Evolutionary conservation across 164 flowering plant species (phyloP).

Genomic region (Magnolia sinica): DNA sequence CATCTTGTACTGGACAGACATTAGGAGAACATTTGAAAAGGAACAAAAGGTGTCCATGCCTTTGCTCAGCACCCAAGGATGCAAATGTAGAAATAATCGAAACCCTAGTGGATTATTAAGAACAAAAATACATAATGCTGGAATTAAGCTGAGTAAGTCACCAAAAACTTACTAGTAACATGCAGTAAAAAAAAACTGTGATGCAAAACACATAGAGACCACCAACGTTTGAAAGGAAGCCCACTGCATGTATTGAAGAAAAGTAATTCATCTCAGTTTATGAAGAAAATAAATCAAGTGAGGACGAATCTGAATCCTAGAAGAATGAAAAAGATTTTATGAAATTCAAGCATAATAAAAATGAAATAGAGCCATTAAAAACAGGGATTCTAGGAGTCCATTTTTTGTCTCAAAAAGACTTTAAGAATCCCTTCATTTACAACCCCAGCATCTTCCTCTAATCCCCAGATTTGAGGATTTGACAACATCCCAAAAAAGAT

Average conservation of each 20-base stretch:
- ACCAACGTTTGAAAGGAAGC: slow-evolving; percentile 94
- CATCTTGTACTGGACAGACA: neutral
- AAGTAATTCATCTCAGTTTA: slow-evolving; percentile 5
- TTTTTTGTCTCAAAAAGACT: too few relatives aligned
- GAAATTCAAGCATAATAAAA: neutral
- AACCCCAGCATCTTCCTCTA: too few relatives aligned
- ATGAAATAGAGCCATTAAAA: neutral
- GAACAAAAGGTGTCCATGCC: neutral
- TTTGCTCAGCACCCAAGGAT: neutral
- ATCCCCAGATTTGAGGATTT: too few relatives aligned
- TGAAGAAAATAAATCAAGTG: neutral
- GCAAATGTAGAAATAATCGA: neutral
- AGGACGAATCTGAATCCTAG: neutral
- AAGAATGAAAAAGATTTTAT: neutral
- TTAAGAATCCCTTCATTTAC: too few relatives aligned
- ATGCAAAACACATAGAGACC: slow-evolving; percentile 87
- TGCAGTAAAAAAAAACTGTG: slow-evolving; percentile 69
- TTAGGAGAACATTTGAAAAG: neutral
- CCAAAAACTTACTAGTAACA: slow-evolving; percentile 67
- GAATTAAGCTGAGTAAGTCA: neutral
- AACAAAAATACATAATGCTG: too few relatives aligned
- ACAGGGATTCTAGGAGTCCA: too few relatives aligned
- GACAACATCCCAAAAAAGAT: too few relatives aligned
- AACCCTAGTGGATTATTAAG: neutral
- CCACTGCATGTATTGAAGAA: slow-evolving; percentile 57